phyloP scores from a whole-genome alignment of 2,329 filamentous ascomycete species.

The Stylonectria norvegica region DNA sequence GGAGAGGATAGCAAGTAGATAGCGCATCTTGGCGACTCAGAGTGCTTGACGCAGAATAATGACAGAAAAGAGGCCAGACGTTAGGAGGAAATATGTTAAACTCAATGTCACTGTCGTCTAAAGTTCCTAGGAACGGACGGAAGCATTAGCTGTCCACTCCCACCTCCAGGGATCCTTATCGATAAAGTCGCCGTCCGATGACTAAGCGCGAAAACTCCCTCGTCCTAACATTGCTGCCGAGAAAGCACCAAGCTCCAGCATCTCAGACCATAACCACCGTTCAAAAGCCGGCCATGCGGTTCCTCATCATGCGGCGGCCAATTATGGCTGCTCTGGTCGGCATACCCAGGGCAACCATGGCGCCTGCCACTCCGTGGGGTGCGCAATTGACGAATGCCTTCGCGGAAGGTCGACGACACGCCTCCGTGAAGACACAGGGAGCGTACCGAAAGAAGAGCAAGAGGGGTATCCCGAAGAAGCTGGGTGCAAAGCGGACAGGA shows the following conservation, averaged over 20 bases:
- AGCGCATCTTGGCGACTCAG: slow-evolving; percentile 27
- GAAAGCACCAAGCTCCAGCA: slow-evolving; percentile 22
- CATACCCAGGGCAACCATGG: slow-evolving; percentile 26
- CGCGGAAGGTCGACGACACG: slow-evolving; percentile 51
- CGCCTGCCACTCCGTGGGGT: slow-evolving; percentile 17
- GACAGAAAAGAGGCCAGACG: too few relatives aligned
- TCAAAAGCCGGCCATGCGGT: slow-evolving; percentile 40
- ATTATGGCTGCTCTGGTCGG: slow-evolving; percentile 38
- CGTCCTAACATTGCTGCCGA: slow-evolving; percentile 15
- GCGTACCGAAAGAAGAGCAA: slow-evolving; percentile 63
- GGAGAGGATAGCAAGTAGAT: slow-evolving; percentile 49
- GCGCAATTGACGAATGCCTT: slow-evolving; percentile 38
- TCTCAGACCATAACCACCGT: slow-evolving; percentile 33
- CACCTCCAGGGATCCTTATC: slow-evolving; percentile 19
- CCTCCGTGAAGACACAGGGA: slow-evolving; percentile 62
- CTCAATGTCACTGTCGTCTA: too few relatives aligned
- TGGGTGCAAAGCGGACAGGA: slow-evolving; percentile 90
- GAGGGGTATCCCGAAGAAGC: slow-evolving; percentile 68
- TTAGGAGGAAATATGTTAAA: not conserved
- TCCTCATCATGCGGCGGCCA: slow-evolving; percentile 46
- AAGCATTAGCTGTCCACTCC: slow-evolving; percentile 22
- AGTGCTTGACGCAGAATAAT: too few relatives aligned
- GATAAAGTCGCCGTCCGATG: slow-evolving; percentile 21
- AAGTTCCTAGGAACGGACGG: not conserved
- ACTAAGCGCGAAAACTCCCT: slow-evolving; percentile 30